phyloP scores from a whole-genome alignment of 352 stramenopile genomes.

The Phytophthora quininea region DNA sequence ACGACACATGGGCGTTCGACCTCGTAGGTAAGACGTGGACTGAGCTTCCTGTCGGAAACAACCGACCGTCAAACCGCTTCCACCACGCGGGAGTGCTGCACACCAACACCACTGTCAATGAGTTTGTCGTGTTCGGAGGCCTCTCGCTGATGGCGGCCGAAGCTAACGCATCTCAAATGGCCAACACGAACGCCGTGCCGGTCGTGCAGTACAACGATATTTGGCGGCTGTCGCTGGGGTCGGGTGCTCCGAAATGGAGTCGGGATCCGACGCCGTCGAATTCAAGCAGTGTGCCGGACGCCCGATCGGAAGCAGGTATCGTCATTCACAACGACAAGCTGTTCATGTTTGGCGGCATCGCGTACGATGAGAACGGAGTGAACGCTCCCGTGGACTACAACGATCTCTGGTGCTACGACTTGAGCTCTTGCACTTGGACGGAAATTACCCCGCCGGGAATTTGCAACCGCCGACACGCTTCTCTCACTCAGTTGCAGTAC shows the following conservation, averaged over 20 bases:
- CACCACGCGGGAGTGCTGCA: constrained; percentile 50
- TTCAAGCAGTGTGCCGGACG: constrained; percentile 25
- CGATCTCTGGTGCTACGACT: constrained; percentile 71
- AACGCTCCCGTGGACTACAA: constrained; percentile 50
- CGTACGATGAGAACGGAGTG: constrained; percentile 55
- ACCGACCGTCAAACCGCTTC: constrained; percentile 44
- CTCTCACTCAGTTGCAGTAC: constrained; percentile 57
- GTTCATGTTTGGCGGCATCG: constrained; percentile 74
- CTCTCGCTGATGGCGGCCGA: constrained; percentile 40
- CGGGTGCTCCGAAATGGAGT: constrained; percentile 35
- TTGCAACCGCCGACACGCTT: constrained; percentile 50
- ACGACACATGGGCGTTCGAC: constrained; percentile 80
- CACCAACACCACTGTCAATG: constrained; percentile 42
- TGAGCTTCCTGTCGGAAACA: constrained; percentile 26
- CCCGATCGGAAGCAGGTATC: constrained; percentile 55
- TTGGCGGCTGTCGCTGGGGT: constrained; percentile 48
- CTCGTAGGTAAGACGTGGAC: constrained; percentile 40
- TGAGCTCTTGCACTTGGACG: constrained; percentile 47
- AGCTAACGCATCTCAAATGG: not conserved
- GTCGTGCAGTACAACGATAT: constrained; percentile 62
- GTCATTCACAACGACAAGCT: constrained; percentile 58
- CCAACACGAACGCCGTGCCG: constrained; percentile 18
- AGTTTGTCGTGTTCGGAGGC: constrained; percentile 62
- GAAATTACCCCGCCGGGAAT: constrained; percentile 32
- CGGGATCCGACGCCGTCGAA: constrained; percentile 32